A percentile compares a stretch with the other conserved stretches of the same genome.
These are phyloP conservation scores for Clausena lansium DNA, from an alignment of 345 rosid genomes.

Conservation along the genomic window DNA sequence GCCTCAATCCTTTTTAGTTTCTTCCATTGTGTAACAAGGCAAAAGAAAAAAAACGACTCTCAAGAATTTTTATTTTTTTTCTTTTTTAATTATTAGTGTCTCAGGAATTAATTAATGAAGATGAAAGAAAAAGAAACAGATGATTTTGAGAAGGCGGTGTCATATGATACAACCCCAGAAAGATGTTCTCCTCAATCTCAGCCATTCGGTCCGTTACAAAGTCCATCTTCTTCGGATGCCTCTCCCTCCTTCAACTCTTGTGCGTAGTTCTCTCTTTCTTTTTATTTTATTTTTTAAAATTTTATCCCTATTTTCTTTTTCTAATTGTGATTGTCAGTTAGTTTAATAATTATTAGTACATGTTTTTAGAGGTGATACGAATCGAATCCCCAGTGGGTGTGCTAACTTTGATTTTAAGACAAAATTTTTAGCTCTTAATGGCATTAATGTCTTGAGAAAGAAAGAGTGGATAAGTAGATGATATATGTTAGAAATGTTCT, in stretches of 20 bases:
- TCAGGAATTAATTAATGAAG: neutral
- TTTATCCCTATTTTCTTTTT: neutral
- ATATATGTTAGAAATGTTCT: no score
- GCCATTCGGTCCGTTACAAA: conserved; percentile 16
- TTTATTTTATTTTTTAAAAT: neutral
- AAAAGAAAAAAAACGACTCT: no score
- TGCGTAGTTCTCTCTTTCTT: neutral
- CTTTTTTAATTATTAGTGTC: no score
- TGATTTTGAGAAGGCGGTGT: neutral
- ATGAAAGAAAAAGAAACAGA: neutral
- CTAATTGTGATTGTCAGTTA: neutral
- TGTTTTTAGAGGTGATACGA: neutral
- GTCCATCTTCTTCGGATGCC: conserved; percentile 17
- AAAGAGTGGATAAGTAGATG: no score
- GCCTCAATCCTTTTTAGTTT: neutral
- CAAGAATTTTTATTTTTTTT: no score
- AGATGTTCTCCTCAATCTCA: conserved; percentile 22
- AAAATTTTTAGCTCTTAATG: no score
- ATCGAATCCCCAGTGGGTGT: neutral
- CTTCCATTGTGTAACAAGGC: neutral
- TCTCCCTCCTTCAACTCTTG: neutral
- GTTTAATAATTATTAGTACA: neutral
- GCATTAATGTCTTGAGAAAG: no score
- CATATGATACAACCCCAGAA: conserved; percentile 24
- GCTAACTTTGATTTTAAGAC: no score